Conservation (phyloP, 331 rosid species). For the Stylosanthes scabra region DNA sequence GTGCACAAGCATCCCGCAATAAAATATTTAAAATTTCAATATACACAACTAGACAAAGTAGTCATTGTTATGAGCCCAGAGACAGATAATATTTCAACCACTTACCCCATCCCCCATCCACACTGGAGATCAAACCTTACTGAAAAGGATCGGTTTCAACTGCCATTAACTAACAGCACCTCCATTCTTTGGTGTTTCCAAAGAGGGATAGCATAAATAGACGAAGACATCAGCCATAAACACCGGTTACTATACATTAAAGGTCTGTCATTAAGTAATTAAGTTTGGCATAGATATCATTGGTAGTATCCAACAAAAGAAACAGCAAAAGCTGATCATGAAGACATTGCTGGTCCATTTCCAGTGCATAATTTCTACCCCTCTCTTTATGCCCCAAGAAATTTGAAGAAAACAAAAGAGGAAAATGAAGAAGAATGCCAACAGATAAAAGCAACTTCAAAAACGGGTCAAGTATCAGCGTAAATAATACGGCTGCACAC, state of each 20-base stretch:
- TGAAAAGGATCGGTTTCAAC: slow-evolving; percentile 5
- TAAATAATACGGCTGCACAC: neutral
- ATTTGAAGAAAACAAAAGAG: neutral
- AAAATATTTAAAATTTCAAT: neutral
- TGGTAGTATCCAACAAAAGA: neutral
- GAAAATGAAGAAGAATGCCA: neutral
- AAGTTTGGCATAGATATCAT: neutral
- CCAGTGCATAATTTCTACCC: neutral
- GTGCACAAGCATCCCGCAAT: neutral
- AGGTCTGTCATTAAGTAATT: neutral
- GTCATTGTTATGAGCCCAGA: neutral
- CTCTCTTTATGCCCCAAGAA: neutral
- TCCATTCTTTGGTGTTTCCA: neutral
- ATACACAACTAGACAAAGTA: slow-evolving; percentile 13
- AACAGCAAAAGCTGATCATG: neutral
- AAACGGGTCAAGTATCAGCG: neutral
- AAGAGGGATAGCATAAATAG: neutral
- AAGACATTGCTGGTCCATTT: neutral
- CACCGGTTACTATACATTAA: neutral
- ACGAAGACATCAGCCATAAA: neutral
- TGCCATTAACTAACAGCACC: neutral
- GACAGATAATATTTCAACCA: neutral
- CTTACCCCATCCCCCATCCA: slow-evolving; percentile 6
- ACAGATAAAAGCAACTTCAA: neutral
- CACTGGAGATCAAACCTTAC: neutral